These are phyloP conservation scores for Blepharisma stoltei DNA, from an alignment of 73 alveolate species.

Conservation along the genomic window DNA sequence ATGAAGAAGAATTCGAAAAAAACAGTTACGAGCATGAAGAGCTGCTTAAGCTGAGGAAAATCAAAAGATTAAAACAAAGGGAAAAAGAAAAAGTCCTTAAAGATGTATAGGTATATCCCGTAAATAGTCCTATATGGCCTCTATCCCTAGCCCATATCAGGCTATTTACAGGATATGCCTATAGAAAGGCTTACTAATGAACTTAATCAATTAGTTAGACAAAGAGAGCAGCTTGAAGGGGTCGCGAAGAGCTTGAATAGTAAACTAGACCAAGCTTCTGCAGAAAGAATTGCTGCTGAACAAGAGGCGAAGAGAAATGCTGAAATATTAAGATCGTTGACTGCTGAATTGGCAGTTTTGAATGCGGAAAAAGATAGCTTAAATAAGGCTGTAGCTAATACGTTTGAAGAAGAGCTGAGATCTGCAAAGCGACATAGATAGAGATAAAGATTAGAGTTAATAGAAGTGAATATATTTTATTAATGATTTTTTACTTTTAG, in stretches of 20 bases:
- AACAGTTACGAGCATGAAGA: conserved; percentile 31
- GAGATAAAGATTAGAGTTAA: no score
- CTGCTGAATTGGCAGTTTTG: neutral
- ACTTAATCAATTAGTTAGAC: neutral
- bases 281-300: conserved; percentile 6
- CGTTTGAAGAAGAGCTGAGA: conserved; percentile 22
- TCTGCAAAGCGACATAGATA: no score
- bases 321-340: neutral
- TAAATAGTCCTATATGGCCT: no score
- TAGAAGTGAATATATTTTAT: no score
- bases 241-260: neutral
- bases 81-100: conserved; percentile 25
- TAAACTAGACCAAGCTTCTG: conserved; percentile 4
- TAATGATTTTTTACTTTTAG: no score
- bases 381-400: conserved; percentile 15
- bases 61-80: neutral
- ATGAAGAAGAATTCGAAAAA: conserved; percentile 31
- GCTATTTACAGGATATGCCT: no score
- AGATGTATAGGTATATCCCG: no score
- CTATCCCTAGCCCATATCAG: no score
- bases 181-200: neutral
- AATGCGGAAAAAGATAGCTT: neutral
- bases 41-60: conserved; percentile 1
- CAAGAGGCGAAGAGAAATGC: neutral
- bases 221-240: conserved; percentile 21